These are phyloP conservation scores for Schizosaccharomyces versatilis DNA, from an alignment of 1,139 yeast species.

Conservation along the genomic window DNA sequence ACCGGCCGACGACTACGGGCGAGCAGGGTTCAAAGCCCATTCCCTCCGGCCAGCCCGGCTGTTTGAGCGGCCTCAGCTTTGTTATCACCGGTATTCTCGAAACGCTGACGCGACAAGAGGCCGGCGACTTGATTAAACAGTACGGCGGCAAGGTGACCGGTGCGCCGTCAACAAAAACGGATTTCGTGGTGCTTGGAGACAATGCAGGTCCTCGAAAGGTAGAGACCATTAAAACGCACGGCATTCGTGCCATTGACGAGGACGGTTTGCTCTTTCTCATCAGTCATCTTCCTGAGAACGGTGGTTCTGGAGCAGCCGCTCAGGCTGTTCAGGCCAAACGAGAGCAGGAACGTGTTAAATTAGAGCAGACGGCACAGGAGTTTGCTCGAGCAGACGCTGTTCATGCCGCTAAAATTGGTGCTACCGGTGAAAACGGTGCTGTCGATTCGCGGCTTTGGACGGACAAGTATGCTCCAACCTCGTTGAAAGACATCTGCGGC, in stretches of 20 bases:
- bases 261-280: constrained; percentile 63
- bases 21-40: constrained; percentile 12
- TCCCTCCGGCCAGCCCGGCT: constrained; percentile 14
- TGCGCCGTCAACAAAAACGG: constrained; percentile 66
- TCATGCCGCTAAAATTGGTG: neutral
- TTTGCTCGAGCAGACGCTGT: constrained; percentile 16
- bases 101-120: constrained; percentile 48
- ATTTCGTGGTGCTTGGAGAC: constrained; percentile 73
- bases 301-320: constrained; percentile 67
- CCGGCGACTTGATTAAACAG: constrained; percentile 53
- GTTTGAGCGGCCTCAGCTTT: constrained; percentile 44
- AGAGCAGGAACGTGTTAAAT: constrained; percentile 31
- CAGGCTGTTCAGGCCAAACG: constrained; percentile 47
- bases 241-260: constrained; percentile 65
- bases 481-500: constrained; percentile 63
- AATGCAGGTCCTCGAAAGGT: constrained; percentile 97
- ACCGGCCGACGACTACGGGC: constrained; percentile 25
- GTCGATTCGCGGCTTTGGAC: constrained; percentile 45
- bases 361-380: constrained; percentile 22
- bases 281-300: constrained; percentile 68
- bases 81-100: constrained; percentile 88
- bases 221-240: constrained; percentile 47
- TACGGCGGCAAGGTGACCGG: constrained; percentile 91
- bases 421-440: constrained; percentile 2
- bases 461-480: constrained; percentile 69